phyloP scores from a whole-genome alignment of 139 green algal genomes.

The Chloropicon primus region DNA sequence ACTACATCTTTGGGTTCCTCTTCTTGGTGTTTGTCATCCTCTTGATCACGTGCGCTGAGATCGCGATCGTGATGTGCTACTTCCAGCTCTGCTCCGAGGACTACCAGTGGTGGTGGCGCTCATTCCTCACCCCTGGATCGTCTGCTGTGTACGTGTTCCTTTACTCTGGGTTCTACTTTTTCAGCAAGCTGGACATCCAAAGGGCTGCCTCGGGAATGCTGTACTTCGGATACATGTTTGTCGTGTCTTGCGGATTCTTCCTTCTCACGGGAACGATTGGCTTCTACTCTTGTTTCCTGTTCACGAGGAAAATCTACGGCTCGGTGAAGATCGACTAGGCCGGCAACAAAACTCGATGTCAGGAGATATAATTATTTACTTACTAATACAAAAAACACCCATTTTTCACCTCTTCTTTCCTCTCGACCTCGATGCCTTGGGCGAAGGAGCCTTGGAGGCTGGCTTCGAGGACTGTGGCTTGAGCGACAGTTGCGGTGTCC shows the following conservation, averaged over 20 bases:
- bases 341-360: too few species aligned
- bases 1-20: conserved; percentile 97
- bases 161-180: conserved; percentile 95
- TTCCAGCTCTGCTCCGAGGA: conserved; percentile 87
- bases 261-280: conserved; percentile 70
- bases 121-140: conserved; percentile 82
- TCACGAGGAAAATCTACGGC: conserved; percentile 76
- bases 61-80: conserved; percentile 98
- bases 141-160: conserved; percentile 91
- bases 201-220: conserved; percentile 72
- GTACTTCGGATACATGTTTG: conserved; percentile 94
- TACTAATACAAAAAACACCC: too few species aligned
- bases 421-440: too few species aligned
- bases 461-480: neutral
- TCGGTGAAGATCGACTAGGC: conserved; percentile 96
- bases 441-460: too few species aligned
- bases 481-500: neutral
- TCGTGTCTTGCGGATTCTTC: conserved; percentile 56
- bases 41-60: conserved; percentile 93
- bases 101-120: conserved; percentile 92
- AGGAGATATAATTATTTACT: neutral
- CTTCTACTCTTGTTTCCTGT: conserved; percentile 83
- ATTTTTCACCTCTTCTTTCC: neutral
- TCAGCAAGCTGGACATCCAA: conserved; percentile 90
- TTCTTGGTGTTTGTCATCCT: conserved; percentile 92